phyloP scores from a whole-genome alignment of 352 stramenopile species.

The Globisporangium takayamanum region DNA sequence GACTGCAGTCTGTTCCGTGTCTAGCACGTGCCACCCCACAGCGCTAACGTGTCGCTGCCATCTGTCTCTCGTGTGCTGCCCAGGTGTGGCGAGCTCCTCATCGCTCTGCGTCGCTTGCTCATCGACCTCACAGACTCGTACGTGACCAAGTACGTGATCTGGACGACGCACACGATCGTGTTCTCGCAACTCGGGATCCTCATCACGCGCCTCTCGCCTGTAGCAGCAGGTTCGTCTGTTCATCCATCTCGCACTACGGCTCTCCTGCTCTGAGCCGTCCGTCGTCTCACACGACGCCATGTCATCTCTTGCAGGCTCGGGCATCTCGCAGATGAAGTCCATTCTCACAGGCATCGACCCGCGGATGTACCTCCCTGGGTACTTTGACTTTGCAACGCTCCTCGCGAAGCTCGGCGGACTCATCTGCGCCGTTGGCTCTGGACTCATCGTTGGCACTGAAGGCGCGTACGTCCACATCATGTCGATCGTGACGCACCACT shows the following conservation, averaged over 20 bases:
- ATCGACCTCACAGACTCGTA: conserved; percentile 28
- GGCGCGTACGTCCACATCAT: conserved; percentile 98
- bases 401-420: conserved; percentile 90
- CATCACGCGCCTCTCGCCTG: conserved; percentile 66
- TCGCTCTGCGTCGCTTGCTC: conserved; percentile 32
- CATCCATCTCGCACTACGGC: background rate
- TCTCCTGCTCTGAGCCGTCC: background rate
- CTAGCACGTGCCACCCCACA: background rate
- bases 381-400: conserved; percentile 81
- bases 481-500: conserved; percentile 88
- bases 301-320: conserved; percentile 29
- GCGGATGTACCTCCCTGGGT: conserved; percentile 73
- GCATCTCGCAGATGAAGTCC: conserved; percentile 86
- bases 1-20: background rate
- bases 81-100: conserved; percentile 36
- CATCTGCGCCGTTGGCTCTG: conserved; percentile 89
- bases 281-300: background rate
- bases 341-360: conserved; percentile 83
- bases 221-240: conserved; percentile 31
- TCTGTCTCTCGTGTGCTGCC: background rate
- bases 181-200: conserved; percentile 65
- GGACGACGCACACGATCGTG: conserved; percentile 58
- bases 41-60: background rate
- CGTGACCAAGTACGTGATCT: conserved; percentile 39
- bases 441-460: conserved; percentile 96